Conservation (phyloP, 805 yeast species). For the Saccharomycopsis selenospora region DNA sequence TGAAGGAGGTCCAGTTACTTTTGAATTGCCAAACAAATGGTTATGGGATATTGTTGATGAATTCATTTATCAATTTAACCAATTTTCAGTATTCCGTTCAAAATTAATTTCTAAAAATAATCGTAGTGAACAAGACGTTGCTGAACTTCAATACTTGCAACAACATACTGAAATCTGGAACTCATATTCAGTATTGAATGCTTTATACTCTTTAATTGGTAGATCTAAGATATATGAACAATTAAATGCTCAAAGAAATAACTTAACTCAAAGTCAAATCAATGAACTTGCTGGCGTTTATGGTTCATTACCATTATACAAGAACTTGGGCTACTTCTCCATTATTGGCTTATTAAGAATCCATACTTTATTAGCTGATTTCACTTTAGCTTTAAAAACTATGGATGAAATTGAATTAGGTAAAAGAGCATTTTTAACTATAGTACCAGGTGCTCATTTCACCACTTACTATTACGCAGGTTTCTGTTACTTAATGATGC, state of each 20-base stretch:
- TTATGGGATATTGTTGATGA: conserved; percentile 47
- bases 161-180: conserved; percentile 39
- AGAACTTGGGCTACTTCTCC: conserved; percentile 41
- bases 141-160: conserved; percentile 33
- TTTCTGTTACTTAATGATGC: conserved; percentile 43
- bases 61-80: conserved; percentile 44
- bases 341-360: conserved; percentile 43
- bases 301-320: conserved; percentile 37
- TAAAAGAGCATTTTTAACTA: conserved; percentile 40
- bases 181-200: conserved; percentile 41
- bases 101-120: conserved; percentile 30
- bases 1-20: conserved; percentile 36
- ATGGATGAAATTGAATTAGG: conserved; percentile 41
- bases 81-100: conserved; percentile 36
- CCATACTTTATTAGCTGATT: conserved; percentile 44
- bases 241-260: conserved; percentile 28
- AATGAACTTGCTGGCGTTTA: conserved; percentile 36
- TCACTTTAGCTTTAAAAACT: conserved; percentile 41
- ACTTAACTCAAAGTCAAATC: conserved; percentile 15
- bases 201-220: conserved; percentile 39
- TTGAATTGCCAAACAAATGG: conserved; percentile 44
- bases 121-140: conserved; percentile 23
- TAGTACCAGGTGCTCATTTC: conserved; percentile 43
- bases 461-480: conserved; percentile 47
- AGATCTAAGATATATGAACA: conserved; percentile 36